Evolutionary conservation across 306 rosid genomes (phyloP).

Genomic region (Hylodesmum podocarpum): DNA sequence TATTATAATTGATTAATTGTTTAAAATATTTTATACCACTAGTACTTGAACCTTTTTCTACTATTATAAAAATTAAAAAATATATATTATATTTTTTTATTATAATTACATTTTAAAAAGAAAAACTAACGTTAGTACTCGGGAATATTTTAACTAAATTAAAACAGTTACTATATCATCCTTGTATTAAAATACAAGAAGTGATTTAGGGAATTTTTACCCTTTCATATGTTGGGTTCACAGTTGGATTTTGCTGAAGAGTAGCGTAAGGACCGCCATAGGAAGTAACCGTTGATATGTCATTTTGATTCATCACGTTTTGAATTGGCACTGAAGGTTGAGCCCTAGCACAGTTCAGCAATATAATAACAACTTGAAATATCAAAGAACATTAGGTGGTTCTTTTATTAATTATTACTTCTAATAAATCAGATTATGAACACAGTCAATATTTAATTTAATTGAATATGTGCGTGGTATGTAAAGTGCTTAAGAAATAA

Average conservation of each 20-base stretch:
- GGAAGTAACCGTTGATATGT: neutral
- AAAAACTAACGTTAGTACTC: too few relatives aligned
- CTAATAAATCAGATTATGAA: neutral
- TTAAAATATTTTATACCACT: too few relatives aligned
- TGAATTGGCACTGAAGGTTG: neutral
- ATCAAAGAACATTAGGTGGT: neutral
- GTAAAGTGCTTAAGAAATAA: neutral
- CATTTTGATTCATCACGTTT: neutral
- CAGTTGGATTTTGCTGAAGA: neutral
- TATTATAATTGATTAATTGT: too few relatives aligned
- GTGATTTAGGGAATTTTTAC: neutral
- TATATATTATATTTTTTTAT: too few relatives aligned
- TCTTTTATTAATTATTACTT: neutral
- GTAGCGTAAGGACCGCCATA: neutral
- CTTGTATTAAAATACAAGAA: neutral
- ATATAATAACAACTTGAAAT: neutral
- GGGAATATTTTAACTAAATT: neutral
- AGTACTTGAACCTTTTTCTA: too few relatives aligned
- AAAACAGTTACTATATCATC: neutral
- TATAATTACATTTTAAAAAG: too few relatives aligned
- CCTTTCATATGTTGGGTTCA: neutral
- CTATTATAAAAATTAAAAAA: too few relatives aligned
- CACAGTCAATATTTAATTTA: neutral
- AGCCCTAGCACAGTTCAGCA: neutral
- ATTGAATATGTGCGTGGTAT: neutral